A percentile compares a stretch with the other conserved stretches of the same genome.
Evolutionary conservation across 1,284 basidiomycete genomes (phyloP).

Genomic region (Pseudozyma hubeiensis): DNA sequence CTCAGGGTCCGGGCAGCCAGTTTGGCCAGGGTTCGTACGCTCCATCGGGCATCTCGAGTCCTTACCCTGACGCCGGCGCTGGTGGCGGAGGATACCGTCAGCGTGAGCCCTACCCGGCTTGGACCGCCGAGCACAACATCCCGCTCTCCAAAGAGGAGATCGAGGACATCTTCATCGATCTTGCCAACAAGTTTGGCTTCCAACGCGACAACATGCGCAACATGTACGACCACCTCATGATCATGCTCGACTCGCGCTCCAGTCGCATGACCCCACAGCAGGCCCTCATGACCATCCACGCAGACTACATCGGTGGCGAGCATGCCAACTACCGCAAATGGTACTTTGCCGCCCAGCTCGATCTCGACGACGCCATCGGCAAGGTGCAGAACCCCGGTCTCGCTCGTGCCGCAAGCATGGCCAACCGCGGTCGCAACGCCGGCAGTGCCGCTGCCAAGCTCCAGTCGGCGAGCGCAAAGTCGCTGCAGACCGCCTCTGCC

Average conservation of each 20-base stretch:
- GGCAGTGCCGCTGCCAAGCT: constrained; percentile 71
- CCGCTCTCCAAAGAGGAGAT: constrained; percentile 98
- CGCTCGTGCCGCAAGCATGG: constrained; percentile 83
- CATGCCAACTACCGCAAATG: constrained; percentile 73
- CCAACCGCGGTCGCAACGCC: constrained; percentile 68
- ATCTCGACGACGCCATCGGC: constrained; percentile 97
- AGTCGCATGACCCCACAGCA: constrained; percentile 93
- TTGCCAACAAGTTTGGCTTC: constrained; percentile 99
- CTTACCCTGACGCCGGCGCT: constrained; percentile 47
- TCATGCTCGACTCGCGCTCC: constrained; percentile 80
- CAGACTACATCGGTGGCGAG: constrained; percentile 96
- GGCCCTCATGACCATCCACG: constrained; percentile 89
- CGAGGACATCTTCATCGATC: constrained; percentile 96
- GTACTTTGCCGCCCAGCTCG: constrained; percentile 99
- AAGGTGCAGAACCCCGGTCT: constrained; percentile 90
- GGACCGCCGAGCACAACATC: constrained; percentile 90
- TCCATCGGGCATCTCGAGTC: constrained; percentile 60
- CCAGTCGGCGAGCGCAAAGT: constrained; percentile 80
- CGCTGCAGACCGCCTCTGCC: constrained; percentile 81
- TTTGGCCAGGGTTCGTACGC: constrained; percentile 54
- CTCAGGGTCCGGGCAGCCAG: constrained; percentile 52
- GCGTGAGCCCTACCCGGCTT: constrained; percentile 87
- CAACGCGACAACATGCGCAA: constrained; percentile 80
- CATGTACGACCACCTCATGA: constrained; percentile 97
- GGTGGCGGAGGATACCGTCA: constrained; percentile 62